Base-by-base conservation (phyloP, 257 asterid genomes). In the Datura wrightii region DNA sequence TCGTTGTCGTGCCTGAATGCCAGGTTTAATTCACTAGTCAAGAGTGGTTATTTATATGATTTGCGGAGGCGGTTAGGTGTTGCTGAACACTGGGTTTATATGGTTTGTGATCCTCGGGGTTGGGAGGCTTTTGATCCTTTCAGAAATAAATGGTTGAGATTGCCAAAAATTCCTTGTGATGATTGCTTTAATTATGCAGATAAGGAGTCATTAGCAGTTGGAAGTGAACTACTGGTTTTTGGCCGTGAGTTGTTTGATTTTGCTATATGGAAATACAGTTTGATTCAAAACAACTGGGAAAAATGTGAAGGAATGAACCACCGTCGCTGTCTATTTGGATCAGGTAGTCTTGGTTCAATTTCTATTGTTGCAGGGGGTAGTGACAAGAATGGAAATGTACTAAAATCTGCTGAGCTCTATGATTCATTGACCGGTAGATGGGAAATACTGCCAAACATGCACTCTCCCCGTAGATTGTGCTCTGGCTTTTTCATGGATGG, bases 101-200 rank as follows among this genome's bases (percentile, higher is more conserved):
- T 94, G 94, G 97, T 94, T 42, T 92, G 97, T 89, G 98, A 95
- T 85, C 98, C 97, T 1, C 90, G 97, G 89, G 98, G 93, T 59
- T 95, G 98, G 98, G 98, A 95, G 88, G 98, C 97, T 1, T 95
- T 95, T 48, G 95, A 95, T 86, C 97, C 96, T 53, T 91, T 89
- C 63, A 87, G 92, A 60, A 86, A 93, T 18, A 95, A 89, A 79
- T 95, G 98, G 98, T 90, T 89, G 92, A 90, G 90, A 72, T 86
- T 94, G 88, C 98, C 97, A 1, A 95, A 89, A 79, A 91, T 95
- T 48, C 98, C 98, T 0, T 95, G 98, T 62, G 98, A 95, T 82
- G 96, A 94, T 60, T 95, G 98, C 85, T 95, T 95, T 50, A 93
- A 93, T 84, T 88, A 82, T 53, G 96, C 96, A 1, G 98, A 95